Base-by-base conservation (phyloP, 2,329 filamentous ascomycete genomes). In the Sphaceloma murrayae region DNA sequence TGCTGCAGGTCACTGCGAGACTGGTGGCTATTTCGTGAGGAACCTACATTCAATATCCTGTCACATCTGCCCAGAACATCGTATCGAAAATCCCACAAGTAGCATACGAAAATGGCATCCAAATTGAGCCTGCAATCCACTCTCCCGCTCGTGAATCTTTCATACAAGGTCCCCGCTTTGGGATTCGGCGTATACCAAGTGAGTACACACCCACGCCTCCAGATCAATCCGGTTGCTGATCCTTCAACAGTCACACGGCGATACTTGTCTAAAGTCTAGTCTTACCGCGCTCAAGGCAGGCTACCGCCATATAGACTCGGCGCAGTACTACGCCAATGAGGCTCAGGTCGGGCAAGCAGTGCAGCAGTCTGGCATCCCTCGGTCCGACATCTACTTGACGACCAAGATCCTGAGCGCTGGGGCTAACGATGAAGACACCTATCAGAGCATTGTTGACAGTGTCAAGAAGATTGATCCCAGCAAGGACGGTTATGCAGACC, bases 251-350 rank as follows among this genome's bases (percentile, higher is more conserved):
- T 76, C 78, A 4, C 67, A 68, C 2, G 58, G 66, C 27, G 57
- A 70, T 31, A 65, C 68, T 49, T 82, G 78, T 58, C 65, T 70
- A 7, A 57, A 68, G 24, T 79, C 80, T 1, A 77, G 74, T 51
- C 63, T 75, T 3, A 66, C 67, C 33, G 82, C 78, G 1, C 62
- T 82, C 42, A 62, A 67, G 27, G 60, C 62, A 6, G 76, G 77
- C 21, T 81, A 81, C 57, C 70, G 75, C 26, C 76, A 80, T 55
- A 73, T 82, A 44, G 78, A 82, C 60, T 74, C 79, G 1, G 82
- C 82, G 0, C 77, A 80, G 56, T 75, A 75, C 58, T 87, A 86
- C 58, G 72, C 62, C 43, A 87, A 86, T 53, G 82, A 86, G 56
- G 57, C 62, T 9, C 69, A 80, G 55, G 80, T 86, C 34, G 78